Conservation (phyloP, 805 yeast genomes). For the Kodamaea nitidulidarum region DNA sequence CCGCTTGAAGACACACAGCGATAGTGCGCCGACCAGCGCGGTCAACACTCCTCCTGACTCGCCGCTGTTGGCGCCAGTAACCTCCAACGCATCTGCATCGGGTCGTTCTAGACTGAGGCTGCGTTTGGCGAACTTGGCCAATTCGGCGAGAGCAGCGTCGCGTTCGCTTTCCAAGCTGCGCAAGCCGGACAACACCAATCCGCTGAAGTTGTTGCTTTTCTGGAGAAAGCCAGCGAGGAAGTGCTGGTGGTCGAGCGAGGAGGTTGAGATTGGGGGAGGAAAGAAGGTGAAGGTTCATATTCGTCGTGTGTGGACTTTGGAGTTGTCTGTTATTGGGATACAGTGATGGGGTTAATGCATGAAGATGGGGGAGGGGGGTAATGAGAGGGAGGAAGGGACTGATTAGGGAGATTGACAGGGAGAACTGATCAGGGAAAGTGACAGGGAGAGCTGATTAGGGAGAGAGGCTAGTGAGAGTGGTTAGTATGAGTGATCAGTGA, state of each 20-base stretch:
- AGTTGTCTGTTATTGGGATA: conserved; percentile 84
- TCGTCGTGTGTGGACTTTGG: conserved; percentile 95
- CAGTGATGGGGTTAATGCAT: conserved; percentile 36
- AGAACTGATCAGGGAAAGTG: too few species aligned
- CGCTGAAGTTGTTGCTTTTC: conserved; percentile 70
- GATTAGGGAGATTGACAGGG: too few species aligned
- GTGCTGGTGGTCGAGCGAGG: conserved; percentile 92
- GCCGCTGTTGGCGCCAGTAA: conserved; percentile 37
- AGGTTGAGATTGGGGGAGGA: conserved; percentile 35
- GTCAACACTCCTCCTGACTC: conserved; percentile 39
- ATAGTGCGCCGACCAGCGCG: conserved; percentile 9
- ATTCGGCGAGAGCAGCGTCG: conserved; percentile 51
- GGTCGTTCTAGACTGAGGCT: conserved; percentile 44
- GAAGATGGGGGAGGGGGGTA: too few species aligned
- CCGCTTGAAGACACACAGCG: conserved; percentile 41
- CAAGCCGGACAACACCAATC: conserved; percentile 37
- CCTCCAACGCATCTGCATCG: conserved; percentile 33
- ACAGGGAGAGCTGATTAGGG: too few species aligned
- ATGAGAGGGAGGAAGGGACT: too few species aligned
- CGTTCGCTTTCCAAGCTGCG: conserved; percentile 54
- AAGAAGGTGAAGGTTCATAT: conserved; percentile 65
- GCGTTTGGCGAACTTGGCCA: conserved; percentile 58
- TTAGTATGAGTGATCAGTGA: too few species aligned
- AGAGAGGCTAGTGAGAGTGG: too few species aligned
- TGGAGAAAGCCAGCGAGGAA: conserved; percentile 99